Percentiles rank a stretch among this genome's conserved stretches.
Evolutionary conservation across 257 asterid genomes (phyloP).

Genomic region (Lavandula angustifolia): DNA sequence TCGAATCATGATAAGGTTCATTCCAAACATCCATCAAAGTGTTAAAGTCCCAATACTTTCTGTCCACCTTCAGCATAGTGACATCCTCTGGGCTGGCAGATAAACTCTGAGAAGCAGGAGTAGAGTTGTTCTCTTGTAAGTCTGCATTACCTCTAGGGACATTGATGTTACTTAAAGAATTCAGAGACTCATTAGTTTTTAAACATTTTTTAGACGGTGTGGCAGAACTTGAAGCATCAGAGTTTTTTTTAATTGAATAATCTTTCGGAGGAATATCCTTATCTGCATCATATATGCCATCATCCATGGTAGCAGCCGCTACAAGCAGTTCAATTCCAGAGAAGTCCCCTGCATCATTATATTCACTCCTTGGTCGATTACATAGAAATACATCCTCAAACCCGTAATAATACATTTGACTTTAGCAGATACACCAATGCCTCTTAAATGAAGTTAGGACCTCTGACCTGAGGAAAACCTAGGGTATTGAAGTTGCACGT

Average conservation of each 20-base stretch:
- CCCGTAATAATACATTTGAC: slow-evolving; percentile 26
- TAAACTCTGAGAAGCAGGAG: slow-evolving; percentile 33
- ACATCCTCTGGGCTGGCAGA: slow-evolving; percentile 38
- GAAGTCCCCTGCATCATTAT: slow-evolving; percentile 53
- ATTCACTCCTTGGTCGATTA: slow-evolving; percentile 32
- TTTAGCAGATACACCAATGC: slow-evolving; percentile 32
- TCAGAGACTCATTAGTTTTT: slow-evolving; percentile 29
- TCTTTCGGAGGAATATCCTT: slow-evolving; percentile 42
- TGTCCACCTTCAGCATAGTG: slow-evolving; percentile 46
- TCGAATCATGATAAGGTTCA: slow-evolving; percentile 48
- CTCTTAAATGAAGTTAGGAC: slow-evolving; percentile 32
- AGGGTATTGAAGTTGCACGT: slow-evolving; percentile 37
- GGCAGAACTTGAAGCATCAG: slow-evolving; percentile 36
- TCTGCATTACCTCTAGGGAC: slow-evolving; percentile 32
- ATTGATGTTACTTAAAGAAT: slow-evolving; percentile 28
- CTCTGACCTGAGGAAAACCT: slow-evolving; percentile 44
- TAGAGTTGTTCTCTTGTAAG: slow-evolving; percentile 30
- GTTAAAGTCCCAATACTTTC: slow-evolving; percentile 84
- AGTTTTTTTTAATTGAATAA: slow-evolving; percentile 35
- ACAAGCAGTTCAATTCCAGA: slow-evolving; percentile 89
- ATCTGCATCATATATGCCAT: slow-evolving; percentile 30
- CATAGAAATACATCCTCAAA: slow-evolving; percentile 30
- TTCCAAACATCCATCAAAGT: slow-evolving; percentile 79
- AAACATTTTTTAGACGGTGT: slow-evolving; percentile 26
- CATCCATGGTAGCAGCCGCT: slow-evolving; percentile 70